A percentile compares a stretch with the other conserved stretches of the same genome.
phyloP scores from a whole-genome alignment of 805 yeast genomes.

The Kurtzmaniella cleridarum region DNA sequence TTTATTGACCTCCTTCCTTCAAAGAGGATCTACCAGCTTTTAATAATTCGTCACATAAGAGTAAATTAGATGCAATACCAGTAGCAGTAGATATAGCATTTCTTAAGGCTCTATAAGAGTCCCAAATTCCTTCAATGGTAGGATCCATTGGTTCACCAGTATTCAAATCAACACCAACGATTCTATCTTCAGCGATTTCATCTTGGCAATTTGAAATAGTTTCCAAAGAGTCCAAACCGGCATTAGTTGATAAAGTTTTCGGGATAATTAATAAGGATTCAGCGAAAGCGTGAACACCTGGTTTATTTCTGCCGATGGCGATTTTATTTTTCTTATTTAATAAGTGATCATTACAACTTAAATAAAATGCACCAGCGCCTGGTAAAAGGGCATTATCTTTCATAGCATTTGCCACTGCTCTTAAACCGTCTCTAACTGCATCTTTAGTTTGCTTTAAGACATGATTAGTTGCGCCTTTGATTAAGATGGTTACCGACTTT shows the following conservation, averaged over 20 bases:
- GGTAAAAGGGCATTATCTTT: slow-evolving; percentile 84
- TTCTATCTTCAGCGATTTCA: slow-evolving; percentile 71
- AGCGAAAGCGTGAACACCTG: slow-evolving; percentile 90
- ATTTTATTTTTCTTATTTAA: slow-evolving; percentile 43
- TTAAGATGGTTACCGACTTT: slow-evolving; percentile 83
- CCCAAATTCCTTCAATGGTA: slow-evolving; percentile 92
- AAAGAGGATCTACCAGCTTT: slow-evolving; percentile 95
- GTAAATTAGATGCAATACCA: slow-evolving; percentile 87
- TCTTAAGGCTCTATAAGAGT: slow-evolving; percentile 88
- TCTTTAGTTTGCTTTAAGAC: slow-evolving; percentile 89
- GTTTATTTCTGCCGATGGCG: slow-evolving; percentile 77
- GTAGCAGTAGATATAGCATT: slow-evolving; percentile 90
- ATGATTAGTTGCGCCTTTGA: slow-evolving; percentile 90
- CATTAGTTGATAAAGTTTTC: slow-evolving; percentile 84
- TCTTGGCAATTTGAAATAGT: slow-evolving; percentile 87
- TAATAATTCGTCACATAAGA: slow-evolving; percentile 91
- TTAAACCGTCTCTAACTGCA: slow-evolving; percentile 94
- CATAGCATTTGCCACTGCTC: slow-evolving; percentile 89
- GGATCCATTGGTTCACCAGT: slow-evolving; percentile 97
- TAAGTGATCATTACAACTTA: slow-evolving; percentile 72
- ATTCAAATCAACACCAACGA: slow-evolving; percentile 84
- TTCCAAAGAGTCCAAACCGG: slow-evolving; percentile 91
- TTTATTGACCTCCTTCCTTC: slow-evolving; percentile 47
- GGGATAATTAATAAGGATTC: slow-evolving; percentile 90
- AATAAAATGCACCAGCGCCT: slow-evolving; percentile 95